Evolutionary conservation across 768 basidiomycete species (phyloP).

Genomic region (Auricularia auricula-judae): DNA sequence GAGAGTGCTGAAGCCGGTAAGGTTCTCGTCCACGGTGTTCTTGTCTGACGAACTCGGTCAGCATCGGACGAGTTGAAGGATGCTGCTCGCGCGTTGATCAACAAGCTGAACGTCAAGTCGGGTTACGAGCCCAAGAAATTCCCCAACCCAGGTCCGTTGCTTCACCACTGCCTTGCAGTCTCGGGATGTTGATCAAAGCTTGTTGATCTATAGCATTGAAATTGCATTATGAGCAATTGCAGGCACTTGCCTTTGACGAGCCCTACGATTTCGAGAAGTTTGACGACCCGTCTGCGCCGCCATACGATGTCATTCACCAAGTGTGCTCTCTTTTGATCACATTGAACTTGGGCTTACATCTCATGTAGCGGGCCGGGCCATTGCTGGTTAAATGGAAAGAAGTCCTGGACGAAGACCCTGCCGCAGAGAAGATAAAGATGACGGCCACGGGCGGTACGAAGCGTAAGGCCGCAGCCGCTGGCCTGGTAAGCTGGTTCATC

Average conservation of each 20-base stretch:
- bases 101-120: constrained; percentile 66
- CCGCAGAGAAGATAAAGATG: constrained; percentile 40
- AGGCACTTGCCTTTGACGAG: constrained; percentile 88
- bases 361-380: constrained; percentile 49
- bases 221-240: constrained; percentile 81
- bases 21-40: constrained; percentile 5
- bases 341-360: constrained; percentile 3
- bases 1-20: constrained; percentile 54
- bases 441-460: constrained; percentile 40
- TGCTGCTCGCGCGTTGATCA: constrained; percentile 61
- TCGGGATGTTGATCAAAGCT: not conserved
- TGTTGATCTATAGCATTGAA: constrained; percentile 46
- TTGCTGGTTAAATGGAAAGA: constrained; percentile 64
- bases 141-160: constrained; percentile 73
- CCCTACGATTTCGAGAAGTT: constrained; percentile 70
- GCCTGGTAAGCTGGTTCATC: constrained; percentile 1
- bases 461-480: constrained; percentile 54
- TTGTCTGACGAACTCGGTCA: constrained; percentile 15
- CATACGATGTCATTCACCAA: constrained; percentile 68
- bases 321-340: constrained; percentile 27
- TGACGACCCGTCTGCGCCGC: constrained; percentile 75
- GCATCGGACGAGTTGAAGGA: constrained; percentile 60
- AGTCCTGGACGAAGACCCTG: constrained; percentile 48
- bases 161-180: not conserved
- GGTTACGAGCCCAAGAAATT: constrained; percentile 86